Conservation (phyloP, 139 green algal genomes). For the Nannochloris sp. region DNA sequence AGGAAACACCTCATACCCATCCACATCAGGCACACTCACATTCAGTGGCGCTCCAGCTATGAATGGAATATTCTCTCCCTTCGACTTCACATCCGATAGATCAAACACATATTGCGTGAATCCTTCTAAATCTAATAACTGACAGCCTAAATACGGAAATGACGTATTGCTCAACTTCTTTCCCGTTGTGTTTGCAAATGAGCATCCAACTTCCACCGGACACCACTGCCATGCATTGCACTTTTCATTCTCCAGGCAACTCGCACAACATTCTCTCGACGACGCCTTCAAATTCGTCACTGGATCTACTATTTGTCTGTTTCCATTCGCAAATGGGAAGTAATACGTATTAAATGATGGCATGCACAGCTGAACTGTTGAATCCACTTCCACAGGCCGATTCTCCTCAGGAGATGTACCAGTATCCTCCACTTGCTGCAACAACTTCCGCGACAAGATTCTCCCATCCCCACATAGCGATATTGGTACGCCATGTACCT, state of each 20-base stretch:
- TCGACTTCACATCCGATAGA: neutral
- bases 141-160: slow-evolving; percentile 28
- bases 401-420: neutral
- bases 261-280: slow-evolving; percentile 14
- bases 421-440: neutral
- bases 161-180: neutral
- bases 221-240: slow-evolving; percentile 27
- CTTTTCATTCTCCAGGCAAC: slow-evolving; percentile 1
- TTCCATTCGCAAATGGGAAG: neutral
- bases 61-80: slow-evolving; percentile 12
- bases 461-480: too few relatives aligned
- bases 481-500: too few relatives aligned
- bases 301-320: neutral
- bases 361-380: slow-evolving; percentile 14
- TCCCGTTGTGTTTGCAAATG: neutral
- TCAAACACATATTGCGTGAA: slow-evolving; percentile 13
- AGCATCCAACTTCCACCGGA: slow-evolving; percentile 8
- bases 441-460: too few relatives aligned
- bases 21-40: slow-evolving; percentile 16
- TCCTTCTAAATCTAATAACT: slow-evolving; percentile 16
- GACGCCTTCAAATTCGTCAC: slow-evolving; percentile 1
- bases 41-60: slow-evolving; percentile 16
- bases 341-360: slow-evolving; percentile 20
- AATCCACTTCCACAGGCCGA: slow-evolving; percentile 20
- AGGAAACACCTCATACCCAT: slow-evolving; percentile 9